Percentiles rank a stretch among this genome's conserved stretches.
Evolutionary conservation across 2,329 filamentous ascomycete species (phyloP).

Genomic region (Cytospora piceae): DNA sequence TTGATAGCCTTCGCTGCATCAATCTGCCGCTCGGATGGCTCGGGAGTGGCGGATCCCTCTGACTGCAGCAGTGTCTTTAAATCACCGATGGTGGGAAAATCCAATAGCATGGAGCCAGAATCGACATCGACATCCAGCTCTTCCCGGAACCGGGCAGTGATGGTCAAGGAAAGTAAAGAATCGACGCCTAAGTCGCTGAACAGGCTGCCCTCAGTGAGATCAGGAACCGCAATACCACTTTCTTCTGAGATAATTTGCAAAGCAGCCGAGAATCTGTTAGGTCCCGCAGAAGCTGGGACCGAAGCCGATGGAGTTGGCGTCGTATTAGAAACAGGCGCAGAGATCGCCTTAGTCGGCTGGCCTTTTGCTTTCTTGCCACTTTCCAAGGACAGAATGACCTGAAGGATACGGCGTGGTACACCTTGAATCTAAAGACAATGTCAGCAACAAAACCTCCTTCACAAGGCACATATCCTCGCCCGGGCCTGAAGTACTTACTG

Average conservation of each 20-base stretch:
- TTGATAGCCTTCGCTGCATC: slow-evolving; percentile 42
- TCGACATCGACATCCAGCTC: slow-evolving; percentile 39
- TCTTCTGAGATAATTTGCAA: slow-evolving; percentile 20
- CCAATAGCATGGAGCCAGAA: slow-evolving; percentile 35
- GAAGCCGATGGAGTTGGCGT: background rate
- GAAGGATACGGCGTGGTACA: slow-evolving; percentile 41
- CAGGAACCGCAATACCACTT: slow-evolving; percentile 6
- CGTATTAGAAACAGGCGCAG: background rate
- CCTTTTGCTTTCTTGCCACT: slow-evolving; percentile 1
- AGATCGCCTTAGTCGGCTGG: background rate
- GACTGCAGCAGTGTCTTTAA: slow-evolving; percentile 7
- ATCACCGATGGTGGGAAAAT: slow-evolving; percentile 34
- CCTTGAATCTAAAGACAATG: slow-evolving; percentile 44
- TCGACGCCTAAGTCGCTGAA: slow-evolving; percentile 43
- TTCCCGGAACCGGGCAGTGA: slow-evolving; percentile 39
- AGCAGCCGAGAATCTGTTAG: background rate
- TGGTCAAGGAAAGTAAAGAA: slow-evolving; percentile 40
- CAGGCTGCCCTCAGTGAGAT: slow-evolving; percentile 33
- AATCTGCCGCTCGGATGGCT: slow-evolving; percentile 54
- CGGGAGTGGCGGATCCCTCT: slow-evolving; percentile 44
- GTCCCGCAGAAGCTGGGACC: background rate
- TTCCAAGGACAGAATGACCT: slow-evolving; percentile 35
- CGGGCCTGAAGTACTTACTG: slow-evolving; percentile 56
- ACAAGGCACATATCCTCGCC: rapidly evolving
- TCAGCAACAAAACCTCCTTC: background rate